A percentile compares a stretch with the other conserved stretches of the same genome.
phyloP scores from a whole-genome alignment of 352 stramenopile genomes.

The Blastocystis sp. region DNA sequence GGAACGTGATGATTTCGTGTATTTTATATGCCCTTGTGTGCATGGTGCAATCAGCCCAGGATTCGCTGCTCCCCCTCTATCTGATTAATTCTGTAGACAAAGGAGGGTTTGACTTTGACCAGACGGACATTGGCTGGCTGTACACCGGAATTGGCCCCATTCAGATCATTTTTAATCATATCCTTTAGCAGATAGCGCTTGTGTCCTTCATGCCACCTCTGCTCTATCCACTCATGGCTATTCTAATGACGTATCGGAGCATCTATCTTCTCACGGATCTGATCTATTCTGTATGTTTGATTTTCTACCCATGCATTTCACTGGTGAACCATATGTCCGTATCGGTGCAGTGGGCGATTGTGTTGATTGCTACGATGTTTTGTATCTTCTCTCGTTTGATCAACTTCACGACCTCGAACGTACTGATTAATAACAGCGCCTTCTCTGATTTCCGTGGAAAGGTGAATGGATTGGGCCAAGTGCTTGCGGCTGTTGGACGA shows the following conservation, averaged over 20 bases:
- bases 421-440: conserved; percentile 56
- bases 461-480: conserved; percentile 50
- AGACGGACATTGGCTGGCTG: conserved; percentile 51
- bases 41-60: conserved; percentile 23
- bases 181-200: background rate
- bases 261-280: background rate
- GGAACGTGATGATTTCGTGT: background rate
- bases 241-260: background rate
- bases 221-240: background rate
- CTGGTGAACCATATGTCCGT: background rate
- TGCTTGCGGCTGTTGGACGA: conserved; percentile 13
- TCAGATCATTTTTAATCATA: conserved; percentile 55
- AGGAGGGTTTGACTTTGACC: conserved; percentile 38
- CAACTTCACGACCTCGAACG: conserved; percentile 41
- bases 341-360: conserved; percentile 14
- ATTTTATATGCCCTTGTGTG: conserved; percentile 5
- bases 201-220: conserved; percentile 32
- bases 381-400: conserved; percentile 20
- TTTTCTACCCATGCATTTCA: conserved; percentile 1
- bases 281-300: background rate
- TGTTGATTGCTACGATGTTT: background rate
- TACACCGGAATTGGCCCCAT: conserved; percentile 39
- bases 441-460: conserved; percentile 41
- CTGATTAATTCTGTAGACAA: conserved; percentile 29
- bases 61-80: conserved; percentile 11